Evolutionary conservation across 164 flowering plant genomes (phyloP), one percentile per base, ranked within the genome.

Genomic region (Chimonanthus praecox): DNA sequence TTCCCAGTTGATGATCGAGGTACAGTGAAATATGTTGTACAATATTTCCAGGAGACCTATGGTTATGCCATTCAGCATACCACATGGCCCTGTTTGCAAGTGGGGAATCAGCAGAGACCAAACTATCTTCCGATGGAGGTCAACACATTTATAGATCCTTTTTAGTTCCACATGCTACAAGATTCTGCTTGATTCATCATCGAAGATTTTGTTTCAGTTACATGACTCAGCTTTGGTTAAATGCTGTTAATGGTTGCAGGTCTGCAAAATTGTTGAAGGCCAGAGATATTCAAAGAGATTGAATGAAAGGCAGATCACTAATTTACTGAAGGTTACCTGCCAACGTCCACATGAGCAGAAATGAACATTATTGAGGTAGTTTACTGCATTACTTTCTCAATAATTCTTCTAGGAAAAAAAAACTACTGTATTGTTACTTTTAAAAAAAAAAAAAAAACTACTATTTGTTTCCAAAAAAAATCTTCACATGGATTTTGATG

Each of bases 91-190:
- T 95, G 99, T 74, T 79, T 95, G 33, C 97, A 90, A 93, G 99
- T 95, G 50, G 99, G 99, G 21, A 95, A 88, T 76, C 85, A 80
- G 68, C 91, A 92, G 72, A 87, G 97, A 68, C 94, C 98, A 18
- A 95, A 91, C 76, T 95, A 93, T 79, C 79, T 95, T 71, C 99
- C 99, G 0, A 95, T 95, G 98, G 99, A 95, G 97, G 99, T 95
- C 21, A 3, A n/a, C 11, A 15, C 47, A 16, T 66, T 44, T 16
- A 44, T 44, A 66, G 46, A 45, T 44, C 16, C 48, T 66, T 44
- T 13, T 16, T 44, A 13, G 33, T 33, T 33, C 33, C 33, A 33
- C 33, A 0, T 33, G 33, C 33, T 33, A 33, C 33, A 33, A 33
- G 33, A 33, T 33, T 33, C 33, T 33, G 33, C 33, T 33, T 33